Conservation (phyloP, 106 monocot species). For the Xerophyta viscosa region DNA sequence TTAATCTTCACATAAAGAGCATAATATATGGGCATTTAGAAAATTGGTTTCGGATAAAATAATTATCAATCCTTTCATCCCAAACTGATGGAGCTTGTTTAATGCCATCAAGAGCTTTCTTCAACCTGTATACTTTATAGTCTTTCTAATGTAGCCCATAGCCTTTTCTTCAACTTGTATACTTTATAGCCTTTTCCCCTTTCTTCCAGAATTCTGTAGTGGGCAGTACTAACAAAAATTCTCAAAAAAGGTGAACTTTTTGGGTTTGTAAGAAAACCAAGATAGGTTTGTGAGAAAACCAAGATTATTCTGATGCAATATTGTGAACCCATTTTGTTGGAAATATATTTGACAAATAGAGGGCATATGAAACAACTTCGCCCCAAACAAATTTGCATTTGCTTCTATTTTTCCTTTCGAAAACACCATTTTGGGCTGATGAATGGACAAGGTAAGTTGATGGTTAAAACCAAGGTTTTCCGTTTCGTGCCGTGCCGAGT, state of each 20-base stretch:
- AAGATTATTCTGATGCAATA: constrained; percentile 2
- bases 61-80: too few species aligned
- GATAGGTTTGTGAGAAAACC: too few species aligned
- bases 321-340: constrained; percentile 3
- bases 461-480: constrained; percentile 8
- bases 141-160: too few species aligned
- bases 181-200: constrained; percentile 1
- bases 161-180: too few species aligned
- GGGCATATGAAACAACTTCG: not conserved
- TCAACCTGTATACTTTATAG: too few species aligned
- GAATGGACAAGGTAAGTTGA: constrained; percentile 6
- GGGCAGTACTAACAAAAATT: constrained; percentile 9
- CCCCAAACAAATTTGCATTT: not conserved
- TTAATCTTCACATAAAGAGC: too few species aligned
- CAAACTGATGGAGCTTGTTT: too few species aligned
- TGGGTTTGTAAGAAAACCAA: not conserved
- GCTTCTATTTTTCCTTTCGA: not conserved
- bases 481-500: too few species aligned
- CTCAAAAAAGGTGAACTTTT: not conserved
- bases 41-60: too few species aligned
- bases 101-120: too few species aligned
- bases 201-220: not conserved
- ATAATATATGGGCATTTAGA: too few species aligned
- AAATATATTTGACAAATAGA: constrained; percentile 4
- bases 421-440: constrained; percentile 2